These are phyloP conservation scores for Pseudocercospora musae DNA, from an alignment of 2,329 filamentous ascomycete genomes.

Conservation along the genomic window DNA sequence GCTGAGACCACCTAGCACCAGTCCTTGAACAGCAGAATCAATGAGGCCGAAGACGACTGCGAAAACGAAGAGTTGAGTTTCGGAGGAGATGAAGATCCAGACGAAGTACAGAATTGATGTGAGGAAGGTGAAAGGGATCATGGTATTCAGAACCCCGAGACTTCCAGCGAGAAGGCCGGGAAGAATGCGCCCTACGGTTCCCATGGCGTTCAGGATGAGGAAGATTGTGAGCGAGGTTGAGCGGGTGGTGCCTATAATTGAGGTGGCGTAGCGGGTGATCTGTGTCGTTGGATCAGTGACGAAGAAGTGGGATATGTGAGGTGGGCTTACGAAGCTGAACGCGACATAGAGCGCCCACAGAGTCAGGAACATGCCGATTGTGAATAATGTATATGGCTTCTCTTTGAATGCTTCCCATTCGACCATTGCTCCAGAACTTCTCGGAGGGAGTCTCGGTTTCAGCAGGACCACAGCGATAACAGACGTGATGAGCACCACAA, in stretches of 20 bases:
- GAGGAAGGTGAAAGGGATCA: background rate
- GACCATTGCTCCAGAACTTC: slow-evolving; percentile 34
- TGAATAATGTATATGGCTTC: slow-evolving; percentile 26
- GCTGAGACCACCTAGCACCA: background rate
- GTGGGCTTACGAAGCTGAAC: background rate
- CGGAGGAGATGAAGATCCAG: background rate
- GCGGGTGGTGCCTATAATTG: background rate
- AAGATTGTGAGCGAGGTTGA: background rate
- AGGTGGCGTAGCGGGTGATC: background rate
- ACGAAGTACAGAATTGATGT: background rate
- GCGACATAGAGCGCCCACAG: background rate
- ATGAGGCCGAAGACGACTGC: background rate
- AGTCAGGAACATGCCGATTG: background rate
- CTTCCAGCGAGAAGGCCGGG: background rate
- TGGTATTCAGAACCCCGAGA: background rate
- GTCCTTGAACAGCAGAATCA: background rate
- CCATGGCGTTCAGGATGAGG: background rate
- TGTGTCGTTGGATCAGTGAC: background rate
- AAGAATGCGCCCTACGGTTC: background rate
- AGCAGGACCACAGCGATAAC: background rate
- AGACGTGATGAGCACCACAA: slow-evolving; percentile 34
- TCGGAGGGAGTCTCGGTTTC: slow-evolving; percentile 17
- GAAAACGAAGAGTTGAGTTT: background rate
- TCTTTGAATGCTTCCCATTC: slow-evolving; percentile 40
- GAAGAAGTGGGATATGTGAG: background rate